These are phyloP conservation scores for Vickermania spadyakhi DNA, from an alignment of 208 protist genomes.

Conservation along the genomic window DNA sequence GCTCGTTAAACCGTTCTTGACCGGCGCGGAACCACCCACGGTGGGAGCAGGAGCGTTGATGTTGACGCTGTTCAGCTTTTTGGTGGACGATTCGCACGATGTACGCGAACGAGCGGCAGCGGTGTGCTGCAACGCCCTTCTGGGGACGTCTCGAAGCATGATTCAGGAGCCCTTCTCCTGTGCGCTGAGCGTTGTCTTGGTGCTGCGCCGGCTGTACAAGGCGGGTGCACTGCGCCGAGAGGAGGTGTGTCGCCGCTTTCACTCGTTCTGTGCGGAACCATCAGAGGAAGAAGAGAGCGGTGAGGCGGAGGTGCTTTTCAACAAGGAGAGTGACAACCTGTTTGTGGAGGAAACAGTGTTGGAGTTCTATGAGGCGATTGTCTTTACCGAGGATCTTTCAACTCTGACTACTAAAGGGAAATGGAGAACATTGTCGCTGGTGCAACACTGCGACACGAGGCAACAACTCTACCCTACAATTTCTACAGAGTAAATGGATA, in stretches of 20 bases:
- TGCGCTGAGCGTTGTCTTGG: slow-evolving; percentile 32
- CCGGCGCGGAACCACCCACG: neutral
- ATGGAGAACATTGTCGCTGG: no score
- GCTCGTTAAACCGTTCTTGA: neutral
- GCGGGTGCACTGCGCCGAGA: neutral
- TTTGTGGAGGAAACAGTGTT: slow-evolving; percentile 61
- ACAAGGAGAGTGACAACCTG: slow-evolving; percentile 82
- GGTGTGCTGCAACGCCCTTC: slow-evolving; percentile 9
- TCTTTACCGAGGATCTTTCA: no score
- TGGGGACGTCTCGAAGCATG: neutral
- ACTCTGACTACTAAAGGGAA: no score
- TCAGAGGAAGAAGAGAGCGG: slow-evolving; percentile 11
- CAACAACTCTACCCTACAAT: no score
- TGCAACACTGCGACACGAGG: no score
- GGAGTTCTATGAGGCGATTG: slow-evolving; percentile 6
- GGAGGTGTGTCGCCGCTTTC: neutral
- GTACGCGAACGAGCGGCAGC: slow-evolving; percentile 43
- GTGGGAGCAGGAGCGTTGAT: slow-evolving; percentile 14
- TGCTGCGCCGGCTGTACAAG: slow-evolving; percentile 7
- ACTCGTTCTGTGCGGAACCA: slow-evolving; percentile 7
- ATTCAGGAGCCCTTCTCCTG: slow-evolving; percentile 45
- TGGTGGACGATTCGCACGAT: slow-evolving; percentile 63
- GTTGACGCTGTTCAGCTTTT: slow-evolving; percentile 44
- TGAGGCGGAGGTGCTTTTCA: slow-evolving; percentile 70
- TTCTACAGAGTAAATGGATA: no score